phyloP scores from a whole-genome alignment of 495 filamentous ascomycete species.

The Podospora didyma region DNA sequence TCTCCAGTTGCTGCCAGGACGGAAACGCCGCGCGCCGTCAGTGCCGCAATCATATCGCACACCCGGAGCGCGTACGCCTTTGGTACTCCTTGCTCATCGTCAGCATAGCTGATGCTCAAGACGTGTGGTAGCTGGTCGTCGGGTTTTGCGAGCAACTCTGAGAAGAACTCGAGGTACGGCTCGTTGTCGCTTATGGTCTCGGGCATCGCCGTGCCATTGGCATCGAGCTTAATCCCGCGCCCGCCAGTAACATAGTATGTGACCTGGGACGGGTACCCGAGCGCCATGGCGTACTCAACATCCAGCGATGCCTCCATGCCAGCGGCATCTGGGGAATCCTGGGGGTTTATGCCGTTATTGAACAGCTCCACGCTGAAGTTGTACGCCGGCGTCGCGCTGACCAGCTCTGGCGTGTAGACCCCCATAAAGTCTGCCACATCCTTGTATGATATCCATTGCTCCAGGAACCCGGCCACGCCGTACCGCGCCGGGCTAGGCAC shows the following conservation, averaged over 20 bases:
- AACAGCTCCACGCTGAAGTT: slow-evolving; percentile 62
- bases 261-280: slow-evolving; percentile 55
- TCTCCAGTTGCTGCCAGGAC: slow-evolving; percentile 74
- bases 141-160: slow-evolving; percentile 57
- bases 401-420: slow-evolving; percentile 46
- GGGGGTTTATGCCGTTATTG: slow-evolving; percentile 55
- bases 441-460: slow-evolving; percentile 58
- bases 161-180: slow-evolving; percentile 78
- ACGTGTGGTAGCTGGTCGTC: slow-evolving; percentile 67
- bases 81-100: slow-evolving; percentile 63
- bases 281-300: slow-evolving; percentile 61
- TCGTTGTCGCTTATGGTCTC: slow-evolving; percentile 58
- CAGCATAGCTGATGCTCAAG: slow-evolving; percentile 71
- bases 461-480: slow-evolving; percentile 67
- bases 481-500: slow-evolving; percentile 34
- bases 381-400: slow-evolving; percentile 23
- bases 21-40: slow-evolving; percentile 68
- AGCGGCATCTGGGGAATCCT: slow-evolving; percentile 33
- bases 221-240: slow-evolving; percentile 52
- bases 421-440: slow-evolving; percentile 55
- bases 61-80: slow-evolving; percentile 56
- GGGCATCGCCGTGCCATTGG: slow-evolving; percentile 42
- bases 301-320: slow-evolving; percentile 67
- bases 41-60: slow-evolving; percentile 69
- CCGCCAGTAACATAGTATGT: slow-evolving; percentile 67